These are phyloP conservation scores for Hysterium pulicare DNA, from an alignment of 2,329 filamentous ascomycete genomes.

Conservation along the genomic window DNA sequence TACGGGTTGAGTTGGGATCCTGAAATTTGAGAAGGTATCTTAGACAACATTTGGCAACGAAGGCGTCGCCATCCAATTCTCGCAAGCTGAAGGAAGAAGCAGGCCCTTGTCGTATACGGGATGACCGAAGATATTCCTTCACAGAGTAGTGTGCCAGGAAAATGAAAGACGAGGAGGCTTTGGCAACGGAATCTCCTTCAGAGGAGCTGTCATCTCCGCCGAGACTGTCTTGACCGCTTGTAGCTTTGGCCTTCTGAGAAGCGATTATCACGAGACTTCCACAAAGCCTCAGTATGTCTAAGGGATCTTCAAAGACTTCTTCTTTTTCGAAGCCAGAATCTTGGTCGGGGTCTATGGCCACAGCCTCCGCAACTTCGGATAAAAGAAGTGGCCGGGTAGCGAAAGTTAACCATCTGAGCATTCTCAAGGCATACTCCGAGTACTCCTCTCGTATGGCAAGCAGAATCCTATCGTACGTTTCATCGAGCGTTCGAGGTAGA, in stretches of 20 bases:
- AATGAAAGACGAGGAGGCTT: no score
- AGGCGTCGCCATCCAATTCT: constrained; percentile 14
- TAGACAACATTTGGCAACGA: constrained; percentile 21
- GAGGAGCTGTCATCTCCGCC: no score
- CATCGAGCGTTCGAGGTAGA: constrained; percentile 21
- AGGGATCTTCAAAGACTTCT: constrained; percentile 31
- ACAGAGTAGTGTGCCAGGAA: constrained; percentile 34
- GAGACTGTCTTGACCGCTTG: no score
- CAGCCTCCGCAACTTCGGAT: constrained; percentile 22
- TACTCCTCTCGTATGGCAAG: constrained; percentile 15
- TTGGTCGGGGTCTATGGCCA: constrained; percentile 23
- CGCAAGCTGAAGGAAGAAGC: constrained; percentile 22
- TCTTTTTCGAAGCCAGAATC: constrained; percentile 30
- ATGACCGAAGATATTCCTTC: constrained; percentile 33
- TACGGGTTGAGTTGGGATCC: constrained; percentile 7
- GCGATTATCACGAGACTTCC: constrained; percentile 28
- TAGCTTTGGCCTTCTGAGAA: no score
- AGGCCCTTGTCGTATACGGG: constrained; percentile 18
- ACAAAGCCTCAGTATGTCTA: constrained; percentile 28
- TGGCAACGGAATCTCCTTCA: no score
- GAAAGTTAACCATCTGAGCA: constrained; percentile 24
- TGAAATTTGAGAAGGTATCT: constrained; percentile 25
- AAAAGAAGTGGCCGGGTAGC: constrained; percentile 17
- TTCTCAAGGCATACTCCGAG: constrained; percentile 15
- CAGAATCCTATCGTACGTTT: constrained; percentile 29